Conservation (phyloP, 1,284 basidiomycete genomes). For the Austroboletus olivaceoglutinosus region DNA sequence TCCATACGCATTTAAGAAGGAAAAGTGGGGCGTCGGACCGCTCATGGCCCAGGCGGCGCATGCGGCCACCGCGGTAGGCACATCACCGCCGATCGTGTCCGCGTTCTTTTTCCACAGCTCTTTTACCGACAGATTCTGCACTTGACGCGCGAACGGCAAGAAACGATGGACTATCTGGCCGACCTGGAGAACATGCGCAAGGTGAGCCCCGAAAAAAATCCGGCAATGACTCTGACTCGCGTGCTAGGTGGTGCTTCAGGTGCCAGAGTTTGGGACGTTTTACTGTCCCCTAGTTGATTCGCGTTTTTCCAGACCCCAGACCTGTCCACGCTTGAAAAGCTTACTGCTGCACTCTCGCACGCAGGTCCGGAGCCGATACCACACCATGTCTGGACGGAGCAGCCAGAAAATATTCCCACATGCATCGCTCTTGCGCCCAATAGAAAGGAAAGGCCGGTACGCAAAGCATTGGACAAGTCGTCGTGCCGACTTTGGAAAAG, state of each 20-base stretch:
- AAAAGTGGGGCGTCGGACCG: slow-evolving; percentile 52
- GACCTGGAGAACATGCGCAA: slow-evolving; percentile 45
- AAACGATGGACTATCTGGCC: slow-evolving; percentile 41
- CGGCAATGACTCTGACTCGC: no score
- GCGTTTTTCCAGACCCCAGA: slow-evolving; percentile 35
- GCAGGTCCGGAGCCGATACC: slow-evolving; percentile 23
- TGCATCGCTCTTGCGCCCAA: slow-evolving; percentile 56
- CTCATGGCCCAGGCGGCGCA: slow-evolving; percentile 57
- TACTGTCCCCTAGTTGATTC: background rate
- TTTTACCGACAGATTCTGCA: slow-evolving; percentile 34
- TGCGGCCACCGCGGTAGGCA: slow-evolving; percentile 46
- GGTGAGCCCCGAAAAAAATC: slow-evolving; percentile 12
- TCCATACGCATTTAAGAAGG: slow-evolving; percentile 33
- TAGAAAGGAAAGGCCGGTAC: slow-evolving; percentile 39
- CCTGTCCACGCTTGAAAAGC: slow-evolving; percentile 33
- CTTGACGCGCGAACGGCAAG: slow-evolving; percentile 38
- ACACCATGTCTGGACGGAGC: slow-evolving; percentile 53
- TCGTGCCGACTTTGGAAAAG: slow-evolving; percentile 27
- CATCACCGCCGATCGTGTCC: background rate
- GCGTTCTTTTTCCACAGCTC: background rate
- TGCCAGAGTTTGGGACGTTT: slow-evolving; percentile 6
- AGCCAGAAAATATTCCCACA: slow-evolving; percentile 51
- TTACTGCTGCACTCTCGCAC: slow-evolving; percentile 33
- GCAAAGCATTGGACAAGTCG: slow-evolving; percentile 43
- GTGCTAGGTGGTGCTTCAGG: slow-evolving; percentile 42